Evolutionary conservation across 2,329 filamentous ascomycete genomes (phyloP), one percentile per base, ranked within the genome.

Genomic region (Stemphylium vesicarium): DNA sequence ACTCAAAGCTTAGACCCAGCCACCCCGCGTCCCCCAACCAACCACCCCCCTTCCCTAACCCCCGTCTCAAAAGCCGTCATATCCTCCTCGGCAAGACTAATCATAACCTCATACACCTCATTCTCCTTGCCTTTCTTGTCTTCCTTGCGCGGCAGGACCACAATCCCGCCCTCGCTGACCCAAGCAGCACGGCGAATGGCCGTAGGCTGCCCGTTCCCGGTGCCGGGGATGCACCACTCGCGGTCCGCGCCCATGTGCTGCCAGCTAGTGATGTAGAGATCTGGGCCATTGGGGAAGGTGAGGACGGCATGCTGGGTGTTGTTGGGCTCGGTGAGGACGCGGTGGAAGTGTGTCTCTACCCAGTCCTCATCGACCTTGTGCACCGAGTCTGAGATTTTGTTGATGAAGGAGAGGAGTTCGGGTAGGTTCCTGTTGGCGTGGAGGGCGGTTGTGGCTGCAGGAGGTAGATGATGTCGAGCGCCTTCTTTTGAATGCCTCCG

Each of bases 261-360:
- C 69, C 68, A 72, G 20, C 61, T 68, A 1, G 68, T 69, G n/a
- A 71, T 61, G 31, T 65, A 70, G 3, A 71, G 29, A 32, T 71
- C 67, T 2, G 66, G 64, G 1, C 68, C 69, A 18, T 65, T 62
- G 9, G 35, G 35, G 1, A 60, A 58, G 11, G n/a, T 33, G 4
- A 54, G n/a, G 11, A 32, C 15, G 4, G 32, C 15, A 9, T 46
- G 48, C 4, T 48, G 31, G 4, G 38, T 37, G 29, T 29, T 33
- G 10, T 26, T 20, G 20, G 49, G 31, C 10, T 50, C 16, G 3
- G 9, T 31, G 7, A 54, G 45, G 18, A 50, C 39, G 15, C 20
- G 47, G 12, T 24, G 22, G 9, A 54, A 36, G n/a, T 54, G 37
- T 1, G 37, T 44, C 3, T 32, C 33, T 18, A 18, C 33, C 51